phyloP scores from a whole-genome alignment of 306 rosid species.

The Castanospermum australe region DNA sequence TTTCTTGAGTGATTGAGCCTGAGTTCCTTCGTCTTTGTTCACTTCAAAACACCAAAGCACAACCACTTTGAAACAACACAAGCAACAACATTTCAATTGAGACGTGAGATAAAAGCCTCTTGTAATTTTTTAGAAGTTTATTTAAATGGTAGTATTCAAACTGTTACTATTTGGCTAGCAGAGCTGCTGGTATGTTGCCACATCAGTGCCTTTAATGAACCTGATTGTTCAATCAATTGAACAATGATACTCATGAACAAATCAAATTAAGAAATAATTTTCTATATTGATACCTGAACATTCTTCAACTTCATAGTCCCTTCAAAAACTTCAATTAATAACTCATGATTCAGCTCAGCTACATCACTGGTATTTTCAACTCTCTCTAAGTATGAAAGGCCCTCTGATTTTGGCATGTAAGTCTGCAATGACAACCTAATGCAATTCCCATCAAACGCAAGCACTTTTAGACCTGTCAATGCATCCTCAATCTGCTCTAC shows the following conservation, averaged over 20 bases:
- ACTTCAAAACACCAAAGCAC: constrained; percentile 1
- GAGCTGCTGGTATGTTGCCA: constrained; percentile 12
- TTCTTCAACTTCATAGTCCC: constrained; percentile 65
- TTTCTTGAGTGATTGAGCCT: not conserved
- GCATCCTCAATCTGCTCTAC: constrained; percentile 65
- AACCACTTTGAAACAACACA: not conserved
- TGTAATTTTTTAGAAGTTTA: not conserved
- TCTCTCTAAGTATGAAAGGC: constrained; percentile 36
- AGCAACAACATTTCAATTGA: not conserved
- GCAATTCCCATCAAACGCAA: constrained; percentile 61
- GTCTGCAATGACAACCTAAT: constrained; percentile 76
- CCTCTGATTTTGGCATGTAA: constrained; percentile 54
- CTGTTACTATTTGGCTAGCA: constrained; percentile 2
- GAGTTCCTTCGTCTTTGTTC: not conserved
- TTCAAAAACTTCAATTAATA: constrained; percentile 66
- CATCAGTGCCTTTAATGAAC: not conserved
- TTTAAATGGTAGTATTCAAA: not conserved
- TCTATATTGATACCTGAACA: constrained; percentile 66
- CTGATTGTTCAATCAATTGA: not conserved
- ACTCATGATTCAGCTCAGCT: constrained; percentile 56
- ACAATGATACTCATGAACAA: constrained; percentile 17
- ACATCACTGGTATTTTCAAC: constrained; percentile 44
- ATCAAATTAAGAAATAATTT: constrained; percentile 8
- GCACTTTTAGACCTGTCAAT: constrained; percentile 70
- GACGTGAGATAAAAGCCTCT: not conserved